Percentiles rank a stretch among this genome's conserved stretches.
Evolutionary conservation across 2,329 filamentous ascomycete genomes (phyloP).

Genomic region (Alternaria solani): DNA sequence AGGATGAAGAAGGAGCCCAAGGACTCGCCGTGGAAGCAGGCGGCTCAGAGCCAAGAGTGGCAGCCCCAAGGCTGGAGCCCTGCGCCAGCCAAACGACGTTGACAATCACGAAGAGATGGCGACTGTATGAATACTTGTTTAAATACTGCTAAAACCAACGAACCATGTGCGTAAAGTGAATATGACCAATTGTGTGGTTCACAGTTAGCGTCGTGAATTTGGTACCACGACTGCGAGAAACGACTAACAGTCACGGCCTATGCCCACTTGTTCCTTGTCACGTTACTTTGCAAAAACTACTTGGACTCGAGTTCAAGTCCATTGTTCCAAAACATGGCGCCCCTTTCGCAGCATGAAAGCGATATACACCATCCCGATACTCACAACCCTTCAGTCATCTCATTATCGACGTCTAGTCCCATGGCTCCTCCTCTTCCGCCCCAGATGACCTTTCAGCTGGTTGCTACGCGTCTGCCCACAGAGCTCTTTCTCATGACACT

Average conservation of each 20-base stretch:
- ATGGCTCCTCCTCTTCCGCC: not conserved
- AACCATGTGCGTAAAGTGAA: not conserved
- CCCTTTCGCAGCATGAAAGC: not conserved
- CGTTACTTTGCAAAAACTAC: not conserved
- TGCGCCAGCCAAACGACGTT: slow-evolving; percentile 46
- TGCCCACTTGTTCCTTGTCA: not conserved
- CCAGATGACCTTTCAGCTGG: not conserved
- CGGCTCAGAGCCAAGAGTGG: slow-evolving; percentile 54
- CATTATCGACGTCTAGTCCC: not conserved
- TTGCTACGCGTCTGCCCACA: not conserved
- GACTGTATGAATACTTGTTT: slow-evolving; percentile 6
- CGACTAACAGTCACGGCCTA: not conserved
- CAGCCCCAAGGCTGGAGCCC: slow-evolving; percentile 59
- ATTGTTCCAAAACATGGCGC: not conserved
- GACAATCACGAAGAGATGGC: slow-evolving; percentile 4
- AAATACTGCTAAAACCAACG: not conserved
- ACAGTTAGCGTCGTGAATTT: not conserved
- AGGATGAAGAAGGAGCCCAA: slow-evolving; percentile 38
- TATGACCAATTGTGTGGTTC: not conserved
- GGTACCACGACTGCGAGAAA: not conserved
- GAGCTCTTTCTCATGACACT: not conserved
- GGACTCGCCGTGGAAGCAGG: slow-evolving; percentile 53
- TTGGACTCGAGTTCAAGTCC: not conserved
- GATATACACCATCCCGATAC: not conserved
- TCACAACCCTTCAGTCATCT: not conserved